These are phyloP conservation scores for Collybiopsis confluens DNA, from an alignment of 768 basidiomycete species.

Conservation along the genomic window DNA sequence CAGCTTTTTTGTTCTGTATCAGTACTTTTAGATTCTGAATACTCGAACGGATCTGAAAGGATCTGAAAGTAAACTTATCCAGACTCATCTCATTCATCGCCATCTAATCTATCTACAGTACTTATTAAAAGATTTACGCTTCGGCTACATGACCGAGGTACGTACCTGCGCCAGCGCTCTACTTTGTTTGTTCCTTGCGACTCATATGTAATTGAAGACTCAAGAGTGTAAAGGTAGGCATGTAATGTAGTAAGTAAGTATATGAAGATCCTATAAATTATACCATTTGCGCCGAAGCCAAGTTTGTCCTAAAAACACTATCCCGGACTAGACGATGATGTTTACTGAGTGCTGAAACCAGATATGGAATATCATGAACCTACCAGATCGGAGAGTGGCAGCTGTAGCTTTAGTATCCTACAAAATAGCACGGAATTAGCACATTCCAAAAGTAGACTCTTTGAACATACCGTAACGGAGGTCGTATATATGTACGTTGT, in stretches of 20 bases:
- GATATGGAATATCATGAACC: slow-evolving; percentile 1
- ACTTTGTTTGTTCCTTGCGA: too few species aligned
- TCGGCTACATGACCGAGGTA: too few species aligned
- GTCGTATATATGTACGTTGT: slow-evolving; percentile 57
- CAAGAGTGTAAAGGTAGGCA: neutral
- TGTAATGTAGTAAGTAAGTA: neutral
- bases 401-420: slow-evolving; percentile 57
- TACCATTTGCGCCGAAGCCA: slow-evolving; percentile 44
- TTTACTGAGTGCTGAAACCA: neutral
- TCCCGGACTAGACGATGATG: slow-evolving; percentile 37
- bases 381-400: slow-evolving; percentile 47
- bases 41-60: too few species aligned
- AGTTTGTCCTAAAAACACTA: slow-evolving; percentile 48
- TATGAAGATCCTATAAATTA: slow-evolving; percentile 9
- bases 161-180: too few species aligned
- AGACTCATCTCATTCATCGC: too few species aligned
- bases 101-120: too few species aligned
- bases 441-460: neutral
- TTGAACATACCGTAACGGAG: slow-evolving; percentile 48
- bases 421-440: neutral
- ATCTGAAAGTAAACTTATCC: too few species aligned
- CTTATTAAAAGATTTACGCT: too few species aligned
- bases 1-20: too few species aligned
- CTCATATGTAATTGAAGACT: too few species aligned
- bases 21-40: too few species aligned